Evolutionary conservation across 2,329 filamentous ascomycete genomes (phyloP), one percentile per base, ranked within the genome.

Genomic region (Ophiostoma fasciatum): DNA sequence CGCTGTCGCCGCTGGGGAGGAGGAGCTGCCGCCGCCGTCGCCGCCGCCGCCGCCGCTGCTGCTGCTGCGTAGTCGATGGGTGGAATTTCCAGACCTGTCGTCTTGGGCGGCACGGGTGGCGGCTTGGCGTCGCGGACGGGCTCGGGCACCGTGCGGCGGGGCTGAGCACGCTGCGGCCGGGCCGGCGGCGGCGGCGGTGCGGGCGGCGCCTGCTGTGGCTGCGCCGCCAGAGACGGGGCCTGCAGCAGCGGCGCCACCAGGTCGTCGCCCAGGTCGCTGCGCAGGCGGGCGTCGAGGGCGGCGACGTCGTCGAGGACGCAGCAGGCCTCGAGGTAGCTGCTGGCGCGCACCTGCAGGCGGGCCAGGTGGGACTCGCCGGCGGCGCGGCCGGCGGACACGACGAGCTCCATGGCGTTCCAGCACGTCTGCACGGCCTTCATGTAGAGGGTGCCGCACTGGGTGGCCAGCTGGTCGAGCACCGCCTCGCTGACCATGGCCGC

Each of bases 371-470:
- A 58, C 35, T 74, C 71, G 3, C 62, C 60, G 4, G 59, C 64
- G 14, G 25, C 27, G 11, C 35, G 33, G 25, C 35, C 36, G 14
- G 41, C 67, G 0, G 59, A 54, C 7, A 73, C 54, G 39, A 74
- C 70, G 27, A 71, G 63, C 33, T 84, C 78, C 3, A 78, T 74
- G n/a, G 78, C 75, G 39, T 65, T 65, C 63, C 79, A 76, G 47
- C 80, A 85, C 4, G 71, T 66, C 49, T 80, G 70, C 2, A 83
- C 79, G 1, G 78, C 80, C 49, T 76, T 78, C 67, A 75, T 78
- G 53, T 84, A 88, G 0, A 80, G 63, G 7, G 73, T 79, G 12
- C 81, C 80, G 45, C 81, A 85, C 49, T 73, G 71, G 4, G 73
- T 69, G 0, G 74, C 68, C 2, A 84, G 59, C 43, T 73, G 70